These are phyloP conservation scores for Actinomucor elegans DNA, from an alignment of 371 early-diverging fungal species.

Conservation along the genomic window DNA sequence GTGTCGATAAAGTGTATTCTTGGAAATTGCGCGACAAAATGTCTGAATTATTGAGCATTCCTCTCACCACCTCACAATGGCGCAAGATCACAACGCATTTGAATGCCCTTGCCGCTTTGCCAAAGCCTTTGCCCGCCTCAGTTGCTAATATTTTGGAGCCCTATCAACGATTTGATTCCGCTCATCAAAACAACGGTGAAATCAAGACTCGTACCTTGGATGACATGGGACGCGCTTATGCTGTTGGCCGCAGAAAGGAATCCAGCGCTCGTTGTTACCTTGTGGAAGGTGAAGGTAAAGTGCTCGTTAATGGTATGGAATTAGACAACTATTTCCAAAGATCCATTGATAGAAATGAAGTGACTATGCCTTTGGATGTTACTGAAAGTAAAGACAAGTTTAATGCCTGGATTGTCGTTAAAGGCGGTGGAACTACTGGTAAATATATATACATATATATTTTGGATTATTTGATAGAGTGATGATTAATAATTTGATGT, in stretches of 20 bases:
- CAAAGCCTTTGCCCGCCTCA: conserved; percentile 47
- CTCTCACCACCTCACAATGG: conserved; percentile 69
- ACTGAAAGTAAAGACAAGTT: conserved; percentile 68
- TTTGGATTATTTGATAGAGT: neutral
- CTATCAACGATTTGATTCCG: conserved; percentile 38
- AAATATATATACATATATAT: neutral
- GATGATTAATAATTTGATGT: conserved; percentile 8
- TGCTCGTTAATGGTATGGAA: conserved; percentile 84
- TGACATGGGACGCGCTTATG: conserved; percentile 76
- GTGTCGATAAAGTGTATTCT: conserved; percentile 32
- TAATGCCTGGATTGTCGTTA: conserved; percentile 87
- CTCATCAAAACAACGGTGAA: conserved; percentile 19
- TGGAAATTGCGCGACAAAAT: conserved; percentile 63
- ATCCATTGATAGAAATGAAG: conserved; percentile 63
- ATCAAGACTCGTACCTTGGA: conserved; percentile 59
- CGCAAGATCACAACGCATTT: conserved; percentile 58
- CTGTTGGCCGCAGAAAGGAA: conserved; percentile 85
- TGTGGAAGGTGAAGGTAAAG: conserved; percentile 74
- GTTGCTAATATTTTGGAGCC: conserved; percentile 44
- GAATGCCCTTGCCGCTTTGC: conserved; percentile 53
- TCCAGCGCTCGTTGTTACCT: conserved; percentile 80
- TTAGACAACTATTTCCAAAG: conserved; percentile 76
- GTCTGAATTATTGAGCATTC: conserved; percentile 51
- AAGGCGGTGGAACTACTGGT: conserved; percentile 87
- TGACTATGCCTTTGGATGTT: conserved; percentile 76